Base-by-base conservation (phyloP, 1,284 basidiomycete genomes). In the Tilletiaria anomala region DNA sequence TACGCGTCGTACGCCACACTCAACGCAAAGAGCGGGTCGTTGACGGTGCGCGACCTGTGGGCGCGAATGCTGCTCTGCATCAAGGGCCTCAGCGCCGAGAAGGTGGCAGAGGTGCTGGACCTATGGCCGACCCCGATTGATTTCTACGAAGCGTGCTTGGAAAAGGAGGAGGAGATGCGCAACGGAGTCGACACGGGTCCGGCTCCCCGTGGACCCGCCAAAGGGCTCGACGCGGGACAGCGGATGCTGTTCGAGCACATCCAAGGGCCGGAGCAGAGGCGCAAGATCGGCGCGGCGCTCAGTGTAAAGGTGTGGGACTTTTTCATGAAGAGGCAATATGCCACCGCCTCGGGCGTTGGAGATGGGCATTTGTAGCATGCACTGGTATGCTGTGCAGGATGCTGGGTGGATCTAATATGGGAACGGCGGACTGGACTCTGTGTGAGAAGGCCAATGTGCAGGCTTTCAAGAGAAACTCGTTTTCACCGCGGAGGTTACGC, bases 61-160 rank as follows among this genome's bases (percentile, higher is more conserved):
- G 72, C 69, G 4, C 68, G 69, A 34, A 76, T 76, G 74, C 58
- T 75, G 24, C 54, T 73, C 21, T 70, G 70, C 42, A 61, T 76
- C 45, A 68, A 68, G 31, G 74, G 74, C 3, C 68, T 76, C 65
- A 70, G 69, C 32, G 67, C 71, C 0, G 74, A 76, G 51, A 71
- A 73, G 45, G 72, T 71, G 10, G 58, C 65, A 6, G 69, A 69
- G 10, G 56, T 75, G 17, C 48, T 75, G 17, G 67, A 70, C 18
- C 42, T 62, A 12, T 76, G 71, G 68, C 68, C 70, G 14, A 75
- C 73, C 12, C 68, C 72, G 3, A 45, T 54, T n/a, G 58, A 52
- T 16, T 54, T 73, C 37, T 71, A 65, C 53, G 62, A 69, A 14
- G 70, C 65, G 0, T 68, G 70, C 48, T n/a, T 8, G 10, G 10